A percentile compares a stretch with the other conserved stretches of the same genome.
Conservation (phyloP, 352 stramenopile species). For the Sclerospora graminicola region DNA sequence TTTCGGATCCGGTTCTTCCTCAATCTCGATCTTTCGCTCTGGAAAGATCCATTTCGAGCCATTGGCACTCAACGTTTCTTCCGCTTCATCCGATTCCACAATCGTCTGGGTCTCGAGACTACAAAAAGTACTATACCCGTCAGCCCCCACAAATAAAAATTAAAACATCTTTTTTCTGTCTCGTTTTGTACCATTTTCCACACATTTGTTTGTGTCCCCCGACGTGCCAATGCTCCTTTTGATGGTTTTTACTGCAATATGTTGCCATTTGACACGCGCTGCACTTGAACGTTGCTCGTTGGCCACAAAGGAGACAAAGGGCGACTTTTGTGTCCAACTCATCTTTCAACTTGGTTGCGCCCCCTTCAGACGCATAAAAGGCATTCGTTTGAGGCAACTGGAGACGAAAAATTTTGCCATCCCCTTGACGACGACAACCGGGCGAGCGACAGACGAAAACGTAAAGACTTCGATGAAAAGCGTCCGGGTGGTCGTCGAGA, state of each 20-base stretch:
- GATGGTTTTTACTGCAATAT: constrained; percentile 69
- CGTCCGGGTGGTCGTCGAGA: constrained; percentile 71
- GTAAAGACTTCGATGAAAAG: constrained; percentile 91
- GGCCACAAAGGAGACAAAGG: constrained; percentile 51
- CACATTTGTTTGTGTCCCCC: constrained; percentile 64
- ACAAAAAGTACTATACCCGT: not conserved
- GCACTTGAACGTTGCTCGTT: constrained; percentile 56
- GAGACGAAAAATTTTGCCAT: constrained; percentile 67
- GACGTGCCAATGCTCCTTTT: constrained; percentile 68
- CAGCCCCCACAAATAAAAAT: not conserved
- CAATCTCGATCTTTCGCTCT: constrained; percentile 65
- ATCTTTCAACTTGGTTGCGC: constrained; percentile 21
- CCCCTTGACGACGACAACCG: constrained; percentile 43
- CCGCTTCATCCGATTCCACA: constrained; percentile 26
- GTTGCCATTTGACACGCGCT: constrained; percentile 60
- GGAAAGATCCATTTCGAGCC: constrained; percentile 75
- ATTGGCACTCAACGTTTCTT: constrained; percentile 24
- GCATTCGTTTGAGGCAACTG: constrained; percentile 86
- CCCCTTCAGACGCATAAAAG: constrained; percentile 74
- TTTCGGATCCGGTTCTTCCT: constrained; percentile 53
- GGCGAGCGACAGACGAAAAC: constrained; percentile 84
- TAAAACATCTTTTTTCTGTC: not conserved
- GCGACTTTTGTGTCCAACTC: constrained; percentile 3
- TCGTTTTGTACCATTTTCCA: constrained; percentile 39
- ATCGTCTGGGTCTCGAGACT: constrained; percentile 30